Evolutionary conservation across 1,139 yeast genomes (phyloP), one percentile per base, ranked within the genome.

Genomic region (Entelexis paramagnoliae): DNA sequence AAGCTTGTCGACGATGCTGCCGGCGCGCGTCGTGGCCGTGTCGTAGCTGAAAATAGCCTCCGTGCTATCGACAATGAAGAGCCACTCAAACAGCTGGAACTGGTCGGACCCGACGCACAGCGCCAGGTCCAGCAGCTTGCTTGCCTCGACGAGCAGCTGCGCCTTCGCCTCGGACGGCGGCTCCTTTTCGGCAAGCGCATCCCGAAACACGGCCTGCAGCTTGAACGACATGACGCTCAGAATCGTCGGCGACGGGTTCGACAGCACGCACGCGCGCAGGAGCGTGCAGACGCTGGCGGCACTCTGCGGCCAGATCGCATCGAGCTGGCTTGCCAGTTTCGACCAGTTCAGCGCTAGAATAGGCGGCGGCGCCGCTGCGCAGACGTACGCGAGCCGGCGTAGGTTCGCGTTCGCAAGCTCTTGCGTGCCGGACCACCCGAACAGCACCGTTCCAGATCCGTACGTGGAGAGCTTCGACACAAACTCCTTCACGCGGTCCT

Each of bases 81-180:
- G 70, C 97, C 97, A 91, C 61, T 86, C 91, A 59, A 78, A 58
- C 59, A 83, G 67, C 61, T 81, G 82, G 66, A 91, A 89, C 51
- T 87, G 95, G 62, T 88, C 96, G 50, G 74, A 74, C 39, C 80
- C 77, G 50, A 87, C 62, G 10, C 83, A 71, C 24, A 89, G 65
- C 26, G 88, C 64, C 41, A 83, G 75, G 64, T 91, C 98, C 46
- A 91, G 70, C 22, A 91, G 70, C 64, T 88, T 89, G 62, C 88
- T 82, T 0, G 82, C 83, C 51, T 57, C 62, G n/a, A 64, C 56
- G 11, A 66, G 46, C 4, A 63, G 54, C 17, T 53, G 53, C 29
- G 62, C 48, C 7, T 75, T 70, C 2, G 66, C 66, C 5, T 69
- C 67, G 1, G 65, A 64, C 38, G 71, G 66, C 19, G 73, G 71